Percentiles rank a stretch among this genome's conserved stretches.
phyloP scores from a whole-genome alignment of 305 asterid species.

The Rubia balearica region DNA sequence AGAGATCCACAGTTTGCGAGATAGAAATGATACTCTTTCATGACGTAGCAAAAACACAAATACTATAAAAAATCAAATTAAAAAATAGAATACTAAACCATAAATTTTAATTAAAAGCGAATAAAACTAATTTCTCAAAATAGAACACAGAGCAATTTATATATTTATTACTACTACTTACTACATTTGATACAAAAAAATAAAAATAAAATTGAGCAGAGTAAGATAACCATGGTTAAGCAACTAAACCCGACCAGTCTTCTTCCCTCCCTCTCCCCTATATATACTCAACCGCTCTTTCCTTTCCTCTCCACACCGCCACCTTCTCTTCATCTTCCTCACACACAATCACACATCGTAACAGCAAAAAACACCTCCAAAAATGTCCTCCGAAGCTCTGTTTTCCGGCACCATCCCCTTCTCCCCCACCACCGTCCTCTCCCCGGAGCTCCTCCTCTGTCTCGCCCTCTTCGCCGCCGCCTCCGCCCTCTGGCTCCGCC shows the following conservation, averaged over 20 bases:
- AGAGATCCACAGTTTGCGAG: no score
- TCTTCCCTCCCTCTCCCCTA: background rate
- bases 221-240: slow-evolving; percentile 3
- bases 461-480: slow-evolving; percentile 33
- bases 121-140: no score
- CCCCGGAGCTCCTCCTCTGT: slow-evolving; percentile 27
- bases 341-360: slow-evolving; percentile 14
- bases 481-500: slow-evolving; percentile 54
- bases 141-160: no score
- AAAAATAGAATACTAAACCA: no score
- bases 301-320: slow-evolving; percentile 39
- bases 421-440: slow-evolving; percentile 16
- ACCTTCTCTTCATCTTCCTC: slow-evolving; percentile 11
- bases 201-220: no score
- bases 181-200: no score
- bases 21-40: no score
- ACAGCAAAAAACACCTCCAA: background rate
- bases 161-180: no score
- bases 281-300: slow-evolving; percentile 35
- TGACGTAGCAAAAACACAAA: no score
- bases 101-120: no score
- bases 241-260: background rate
- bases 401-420: slow-evolving; percentile 29
- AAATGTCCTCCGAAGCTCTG: slow-evolving; percentile 42
- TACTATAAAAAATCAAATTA: no score